A percentile compares a stretch with the other conserved stretches of the same genome.
phyloP scores from a whole-genome alignment of 345 rosid genomes.

The Syzygium grande region DNA sequence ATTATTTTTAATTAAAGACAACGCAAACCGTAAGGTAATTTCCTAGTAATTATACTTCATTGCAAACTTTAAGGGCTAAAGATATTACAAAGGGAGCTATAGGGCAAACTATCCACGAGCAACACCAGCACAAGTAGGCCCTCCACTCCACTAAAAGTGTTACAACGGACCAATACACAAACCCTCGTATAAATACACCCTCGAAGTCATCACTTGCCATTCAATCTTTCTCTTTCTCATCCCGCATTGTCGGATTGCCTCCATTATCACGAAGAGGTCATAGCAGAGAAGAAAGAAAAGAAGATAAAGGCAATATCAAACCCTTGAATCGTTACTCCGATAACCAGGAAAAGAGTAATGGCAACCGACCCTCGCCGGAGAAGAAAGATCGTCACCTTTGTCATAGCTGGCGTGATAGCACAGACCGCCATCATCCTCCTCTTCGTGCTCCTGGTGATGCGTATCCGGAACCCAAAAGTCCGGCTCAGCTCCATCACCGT shows the following conservation, averaged over 20 bases:
- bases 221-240: neutral
- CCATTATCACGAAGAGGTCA: neutral
- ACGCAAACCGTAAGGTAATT: neutral
- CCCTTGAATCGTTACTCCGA: neutral
- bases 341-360: neutral
- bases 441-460: slow-evolving; percentile 4
- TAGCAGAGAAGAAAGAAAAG: neutral
- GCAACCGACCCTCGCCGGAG: neutral
- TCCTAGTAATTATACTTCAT: neutral
- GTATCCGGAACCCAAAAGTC: neutral
- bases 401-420: neutral
- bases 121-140: neutral
- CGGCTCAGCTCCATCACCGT: neutral
- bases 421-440: slow-evolving; percentile 4
- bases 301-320: neutral
- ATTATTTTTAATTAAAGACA: neutral
- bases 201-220: neutral
- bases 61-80: neutral
- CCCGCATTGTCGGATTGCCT: neutral
- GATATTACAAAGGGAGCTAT: neutral
- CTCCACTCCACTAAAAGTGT: neutral
- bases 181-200: neutral
- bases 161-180: neutral
- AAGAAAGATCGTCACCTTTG: neutral
- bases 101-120: neutral